phyloP scores from a whole-genome alignment of 495 filamentous ascomycete species.

The Cenococcum geophilum region DNA sequence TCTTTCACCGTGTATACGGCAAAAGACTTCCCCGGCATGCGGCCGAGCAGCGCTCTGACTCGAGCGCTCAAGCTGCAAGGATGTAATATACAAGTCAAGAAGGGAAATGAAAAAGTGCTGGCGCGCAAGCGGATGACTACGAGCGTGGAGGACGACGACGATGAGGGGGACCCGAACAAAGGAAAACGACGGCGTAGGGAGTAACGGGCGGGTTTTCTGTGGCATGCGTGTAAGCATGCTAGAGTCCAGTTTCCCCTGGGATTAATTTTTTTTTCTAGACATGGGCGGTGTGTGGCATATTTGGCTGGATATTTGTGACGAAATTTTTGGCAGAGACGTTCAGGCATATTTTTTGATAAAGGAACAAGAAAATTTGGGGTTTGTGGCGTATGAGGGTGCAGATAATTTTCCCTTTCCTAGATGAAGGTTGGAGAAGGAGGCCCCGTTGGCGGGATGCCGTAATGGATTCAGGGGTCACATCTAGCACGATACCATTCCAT shows the following conservation, averaged over 20 bases:
- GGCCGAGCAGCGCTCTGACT: conserved; percentile 61
- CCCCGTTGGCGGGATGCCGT: neutral
- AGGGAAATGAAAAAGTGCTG: conserved; percentile 61
- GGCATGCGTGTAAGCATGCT: neutral
- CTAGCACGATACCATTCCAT: conserved; percentile 4
- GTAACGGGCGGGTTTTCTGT: conserved; percentile 1
- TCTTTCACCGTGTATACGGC: conserved; percentile 85
- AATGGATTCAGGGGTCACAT: neutral
- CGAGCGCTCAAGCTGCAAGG: conserved; percentile 67
- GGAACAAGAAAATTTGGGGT: neutral
- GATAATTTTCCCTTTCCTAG: neutral
- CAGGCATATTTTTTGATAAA: conserved; percentile 1
- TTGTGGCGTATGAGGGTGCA: conserved; percentile 1
- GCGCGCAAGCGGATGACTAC: conserved; percentile 33
- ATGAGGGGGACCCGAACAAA: conserved; percentile 35
- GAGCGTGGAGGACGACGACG: conserved; percentile 45
- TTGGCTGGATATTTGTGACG: neutral
- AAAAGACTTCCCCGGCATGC: conserved; percentile 97
- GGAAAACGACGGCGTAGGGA: conserved; percentile 31
- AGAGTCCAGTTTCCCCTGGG: too few species aligned
- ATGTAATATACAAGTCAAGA: conserved; percentile 72
- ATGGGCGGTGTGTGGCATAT: conserved; percentile 1
- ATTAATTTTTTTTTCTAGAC: conserved; percentile 1
- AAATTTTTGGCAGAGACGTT: neutral
- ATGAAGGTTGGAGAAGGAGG: neutral